Percentiles rank a stretch among this genome's conserved stretches.
Evolutionary conservation across 1,139 yeast genomes (phyloP).

Genomic region (Diutina sp.): DNA sequence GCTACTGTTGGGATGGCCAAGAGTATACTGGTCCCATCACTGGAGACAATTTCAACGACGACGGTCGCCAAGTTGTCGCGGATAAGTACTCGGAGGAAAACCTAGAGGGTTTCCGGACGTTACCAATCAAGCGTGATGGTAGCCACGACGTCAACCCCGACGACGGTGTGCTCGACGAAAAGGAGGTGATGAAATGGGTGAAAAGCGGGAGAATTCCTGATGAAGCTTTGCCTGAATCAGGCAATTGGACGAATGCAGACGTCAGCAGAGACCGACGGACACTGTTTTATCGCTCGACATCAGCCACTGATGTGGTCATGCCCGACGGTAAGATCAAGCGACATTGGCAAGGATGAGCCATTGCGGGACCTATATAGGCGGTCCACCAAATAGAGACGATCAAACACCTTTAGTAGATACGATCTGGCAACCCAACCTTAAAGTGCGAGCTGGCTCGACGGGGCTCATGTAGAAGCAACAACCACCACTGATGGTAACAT

Average conservation of each 20-base stretch:
- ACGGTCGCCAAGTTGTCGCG: neutral
- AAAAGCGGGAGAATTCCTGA: neutral
- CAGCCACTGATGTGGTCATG: neutral
- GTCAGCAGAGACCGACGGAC: neutral
- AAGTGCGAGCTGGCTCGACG: too few relatives aligned
- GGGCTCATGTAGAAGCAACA: too few relatives aligned
- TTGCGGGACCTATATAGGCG: neutral
- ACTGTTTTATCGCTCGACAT: neutral
- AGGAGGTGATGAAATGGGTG: neutral
- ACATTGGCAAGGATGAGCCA: neutral
- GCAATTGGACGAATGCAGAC: neutral
- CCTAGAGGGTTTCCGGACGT: neutral
- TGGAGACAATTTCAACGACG: neutral
- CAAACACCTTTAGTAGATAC: neutral
- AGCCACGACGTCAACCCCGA: neutral
- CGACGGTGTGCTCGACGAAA: neutral
- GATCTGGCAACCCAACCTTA: too few relatives aligned
- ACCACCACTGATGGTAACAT: too few relatives aligned
- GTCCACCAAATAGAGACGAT: neutral
- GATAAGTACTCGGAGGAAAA: neutral
- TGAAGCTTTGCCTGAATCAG: neutral
- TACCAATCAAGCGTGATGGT: neutral
- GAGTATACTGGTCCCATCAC: neutral
- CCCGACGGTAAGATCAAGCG: neutral
- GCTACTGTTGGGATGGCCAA: slow-evolving; percentile 79